Evolutionary conservation across 2,329 filamentous ascomycete genomes (phyloP), one percentile per base, ranked within the genome.

Genomic region (Aspergillus latus): DNA sequence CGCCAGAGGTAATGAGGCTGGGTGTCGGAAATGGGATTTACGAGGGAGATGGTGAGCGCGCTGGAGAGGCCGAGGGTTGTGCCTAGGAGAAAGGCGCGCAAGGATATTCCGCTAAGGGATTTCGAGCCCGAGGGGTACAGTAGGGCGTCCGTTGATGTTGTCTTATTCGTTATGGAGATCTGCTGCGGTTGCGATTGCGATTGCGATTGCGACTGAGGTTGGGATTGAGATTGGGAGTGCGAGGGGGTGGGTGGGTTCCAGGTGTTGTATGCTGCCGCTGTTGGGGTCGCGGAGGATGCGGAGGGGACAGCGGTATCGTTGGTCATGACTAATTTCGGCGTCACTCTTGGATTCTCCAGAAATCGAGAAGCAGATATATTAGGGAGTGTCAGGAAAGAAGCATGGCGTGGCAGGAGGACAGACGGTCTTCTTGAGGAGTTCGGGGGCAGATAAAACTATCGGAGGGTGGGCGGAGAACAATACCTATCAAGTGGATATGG

Each of bases 1-100:
- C 85, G 78, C 85, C 85, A 88, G 53, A 84, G 69, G 4, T 76
- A 72, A 40, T 57, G 43, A 16, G 37, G 15, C 40, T 21, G 6
- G 9, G 8, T 21, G 11, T 43, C 21, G 9, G 26, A 26, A 32
- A 32, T 4, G 30, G 16, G n/a, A n/a, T 48, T 34, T 46, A 67
- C 56, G 7, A 73, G 30, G 4, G 71, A 57, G 9, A 73, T 15
- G 4, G 72, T 66, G 10, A 72, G 51, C 29, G 69, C 59, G 11
- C 49, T 29, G 40, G 68, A 72, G 11, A 74, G 44, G 15, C 76
- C 76, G 39, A 79, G 64, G n/a, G 65, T 67, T 6, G 70, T 66
- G 10, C 78, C 78, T 11, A 80, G 66, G 28, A 73, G 59, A 61
- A 78, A 78, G 16, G 78, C 76, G 42, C 75, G 72, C 34, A 76